Evolutionary conservation across 176 grass and related monocot species (phyloP).

Genomic region (Pontederia crassipes): DNA sequence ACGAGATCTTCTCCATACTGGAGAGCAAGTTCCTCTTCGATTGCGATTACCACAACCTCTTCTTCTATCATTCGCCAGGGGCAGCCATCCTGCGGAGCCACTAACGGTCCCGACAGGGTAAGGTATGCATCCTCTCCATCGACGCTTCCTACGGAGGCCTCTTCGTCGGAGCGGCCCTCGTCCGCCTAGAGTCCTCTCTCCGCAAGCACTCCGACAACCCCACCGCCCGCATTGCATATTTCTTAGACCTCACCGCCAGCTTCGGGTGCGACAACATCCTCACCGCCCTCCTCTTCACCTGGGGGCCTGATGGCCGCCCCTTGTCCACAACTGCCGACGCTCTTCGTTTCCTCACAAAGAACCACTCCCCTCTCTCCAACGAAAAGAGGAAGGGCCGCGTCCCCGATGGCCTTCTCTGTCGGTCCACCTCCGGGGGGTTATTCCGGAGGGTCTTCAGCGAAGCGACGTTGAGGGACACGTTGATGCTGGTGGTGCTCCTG

Average conservation of each 20-base stretch:
- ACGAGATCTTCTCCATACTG: conserved; percentile 14
- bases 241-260: conserved; percentile 11
- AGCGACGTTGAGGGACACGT: not conserved
- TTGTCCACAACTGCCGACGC: not conserved
- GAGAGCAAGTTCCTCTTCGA: conserved; percentile 18
- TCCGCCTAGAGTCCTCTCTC: conserved; percentile 12
- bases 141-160: conserved; percentile 2
- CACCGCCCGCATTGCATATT: not conserved
- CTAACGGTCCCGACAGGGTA: not conserved
- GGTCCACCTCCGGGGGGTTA: not conserved
- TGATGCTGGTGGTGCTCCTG: conserved; percentile 9
- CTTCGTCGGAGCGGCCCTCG: conserved; percentile 8
- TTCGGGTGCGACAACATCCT: conserved; percentile 8
- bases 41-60: not conserved
- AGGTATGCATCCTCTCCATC: conserved; percentile 17
- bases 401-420: not conserved
- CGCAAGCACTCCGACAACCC: not conserved
- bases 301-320: not conserved
- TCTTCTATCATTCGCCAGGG: not conserved
- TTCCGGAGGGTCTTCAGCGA: not conserved
- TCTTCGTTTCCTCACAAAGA: conserved; percentile 10
- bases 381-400: not conserved
- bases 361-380: not conserved
- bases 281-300: not conserved
- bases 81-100: not conserved